Evolutionary conservation across 2,329 filamentous ascomycete genomes (phyloP), one percentile per base, ranked within the genome.

Genomic region (Colletotrichum sublineola): DNA sequence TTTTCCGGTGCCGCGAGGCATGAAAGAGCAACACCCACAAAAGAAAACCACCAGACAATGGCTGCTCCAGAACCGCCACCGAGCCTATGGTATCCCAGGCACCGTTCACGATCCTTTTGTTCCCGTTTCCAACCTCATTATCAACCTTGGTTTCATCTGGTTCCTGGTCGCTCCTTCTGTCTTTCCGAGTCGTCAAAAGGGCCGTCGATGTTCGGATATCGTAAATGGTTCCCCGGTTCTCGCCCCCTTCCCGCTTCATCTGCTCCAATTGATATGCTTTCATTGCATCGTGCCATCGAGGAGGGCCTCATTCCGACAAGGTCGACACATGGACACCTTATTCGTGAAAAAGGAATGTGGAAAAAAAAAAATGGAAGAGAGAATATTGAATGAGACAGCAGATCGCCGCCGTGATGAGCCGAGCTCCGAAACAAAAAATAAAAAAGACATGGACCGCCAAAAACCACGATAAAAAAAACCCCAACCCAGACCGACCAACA

Each of bases 221-320:
- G 71, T 73, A 12, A 66, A 67, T 60, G 65, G 52, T 60, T 55
- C 56, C 60, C 46, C 18, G 29, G 46, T 52, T 57, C 33, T 50
- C 4, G 36, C 40, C 50, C 50, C 20, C 12, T 6, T 5, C 40
- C 44, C 0, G 38, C 31, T n/a, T 53, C 38, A 52, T 57, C 20
- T 11, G 69, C 52, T 61, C 60, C 60, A 64, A 50, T 55, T 69
- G 69, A 55, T 66, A 74, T 74, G 67, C 68, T 74, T 69, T 74
- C 73, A 61, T 73, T 55, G 61, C 62, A 55, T 74, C 73, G 36
- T 67, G 44, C 70, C 70, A 66, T 62, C 57, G 55, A 65, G 53
- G 20, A 4, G 5, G 14, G n/a, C n/a, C 44, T 40, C 3, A 8
- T 20, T 46, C 44, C 55, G 46, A 56, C 66, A 11, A 65, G 3